Conservation (phyloP, 345 rosid species). For the Psidium friedrichsthalianum region DNA sequence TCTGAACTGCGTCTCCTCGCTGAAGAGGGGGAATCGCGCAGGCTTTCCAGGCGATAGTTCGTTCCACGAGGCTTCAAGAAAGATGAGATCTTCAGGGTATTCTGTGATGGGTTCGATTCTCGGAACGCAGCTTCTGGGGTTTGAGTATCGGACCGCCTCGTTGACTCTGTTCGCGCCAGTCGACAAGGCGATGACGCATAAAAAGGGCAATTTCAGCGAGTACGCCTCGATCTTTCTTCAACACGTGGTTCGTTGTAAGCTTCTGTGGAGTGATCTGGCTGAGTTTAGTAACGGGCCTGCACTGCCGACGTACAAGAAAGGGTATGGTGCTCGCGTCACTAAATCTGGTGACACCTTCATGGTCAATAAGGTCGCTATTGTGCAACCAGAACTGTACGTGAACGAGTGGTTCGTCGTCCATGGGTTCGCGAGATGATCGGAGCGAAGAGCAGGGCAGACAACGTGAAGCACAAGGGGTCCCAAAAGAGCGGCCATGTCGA, state of each 20-base stretch:
- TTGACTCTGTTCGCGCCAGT: constrained; percentile 36
- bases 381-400: constrained; percentile 18
- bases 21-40: background rate
- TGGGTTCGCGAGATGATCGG: constrained; percentile 9
- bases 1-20: background rate
- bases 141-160: constrained; percentile 5
- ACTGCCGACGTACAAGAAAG: constrained; percentile 15
- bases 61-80: constrained; percentile 9
- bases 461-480: background rate
- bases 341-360: constrained; percentile 11
- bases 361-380: constrained; percentile 21
- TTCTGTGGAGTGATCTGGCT: constrained; percentile 21
- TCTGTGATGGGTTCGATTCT: constrained; percentile 35
- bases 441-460: background rate
- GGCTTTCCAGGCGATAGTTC: background rate
- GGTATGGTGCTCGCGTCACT: constrained; percentile 16
- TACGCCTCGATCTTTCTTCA: constrained; percentile 19
- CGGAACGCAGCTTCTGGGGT: constrained; percentile 24
- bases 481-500: background rate
- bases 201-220: constrained; percentile 5
- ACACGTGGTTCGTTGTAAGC: constrained; percentile 24
- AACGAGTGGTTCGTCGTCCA: constrained; percentile 28
- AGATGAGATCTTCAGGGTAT: constrained; percentile 24
- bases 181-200: constrained; percentile 12
- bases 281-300: constrained; percentile 9